Evolutionary conservation across 2,329 filamentous ascomycete genomes (phyloP), one percentile per base, ranked within the genome.

Genomic region (Botrytis cinerea): DNA sequence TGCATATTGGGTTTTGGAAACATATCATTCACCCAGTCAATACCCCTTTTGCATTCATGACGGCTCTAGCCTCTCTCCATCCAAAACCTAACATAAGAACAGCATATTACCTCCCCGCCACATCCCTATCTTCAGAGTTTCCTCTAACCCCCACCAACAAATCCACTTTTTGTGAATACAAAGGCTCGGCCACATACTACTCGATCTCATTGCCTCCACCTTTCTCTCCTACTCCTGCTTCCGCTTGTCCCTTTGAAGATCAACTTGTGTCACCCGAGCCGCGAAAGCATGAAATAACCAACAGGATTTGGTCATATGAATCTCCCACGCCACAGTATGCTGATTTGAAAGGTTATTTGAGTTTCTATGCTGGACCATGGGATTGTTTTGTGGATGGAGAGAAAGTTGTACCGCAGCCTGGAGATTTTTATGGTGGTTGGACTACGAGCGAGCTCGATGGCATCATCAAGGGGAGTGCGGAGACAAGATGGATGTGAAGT

Each of bases 401-500:
- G 80, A 84, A 84, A 78, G 89, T 90, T 32, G 83, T 86, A 79
- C 82, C 87, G 57, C 88, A 90, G 81, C 87, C 87, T 25, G 87
- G 87, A 12, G 88, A 90, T 76, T 90, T 90, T 76, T 90, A 90
- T 80, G 89, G 89, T 38, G 89, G 89, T 3, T 91, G 89, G 88
- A 86, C 88, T 74, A 90, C 88, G 67, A 86, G 84, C 74, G 88
- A 91, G 73, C 84, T 90, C 74, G 86, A 87, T 76, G 86, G 87
- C 45, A 84, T 79, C 48, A 82, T 86, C 45, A 86, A 86, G 75
- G 85, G 85, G 12, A 84, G 77, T 73, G 75, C 67, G 25, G 77
- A 74, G 54, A 79, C 79, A 35, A 78, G 78, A 59, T 77, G 76
- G 75, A 71, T 78, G 74, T 78, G 69, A 73, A 20, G 2, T 62